Conservation (phyloP, 768 basidiomycete species). For the Amanita jacksonii region DNA sequence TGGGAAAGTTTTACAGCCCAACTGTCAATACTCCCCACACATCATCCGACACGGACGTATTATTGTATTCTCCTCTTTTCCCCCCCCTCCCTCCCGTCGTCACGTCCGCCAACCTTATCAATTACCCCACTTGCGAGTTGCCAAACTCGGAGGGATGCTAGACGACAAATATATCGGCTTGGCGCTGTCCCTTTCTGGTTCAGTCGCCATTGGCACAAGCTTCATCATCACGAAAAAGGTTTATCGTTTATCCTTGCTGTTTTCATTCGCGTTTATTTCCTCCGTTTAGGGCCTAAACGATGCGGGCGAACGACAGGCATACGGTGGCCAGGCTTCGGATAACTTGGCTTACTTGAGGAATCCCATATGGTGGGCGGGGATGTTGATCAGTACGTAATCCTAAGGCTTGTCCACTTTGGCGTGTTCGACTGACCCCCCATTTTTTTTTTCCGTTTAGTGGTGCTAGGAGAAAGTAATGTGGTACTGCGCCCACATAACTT, state of each 20-base stretch:
- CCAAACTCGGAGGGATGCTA: constrained; percentile 36
- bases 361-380: constrained; percentile 97
- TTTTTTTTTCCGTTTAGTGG: constrained; percentile 42
- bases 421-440: background rate
- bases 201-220: constrained; percentile 85
- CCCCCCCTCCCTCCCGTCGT: background rate
- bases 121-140: background rate
- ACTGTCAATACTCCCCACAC: too few relatives aligned
- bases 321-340: constrained; percentile 61
- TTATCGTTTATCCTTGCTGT: background rate
- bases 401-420: constrained; percentile 6
- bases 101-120: background rate
- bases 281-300: constrained; percentile 77
- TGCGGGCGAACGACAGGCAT: constrained; percentile 45
- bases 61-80: background rate
- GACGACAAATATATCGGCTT: constrained; percentile 97
- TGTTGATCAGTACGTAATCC: constrained; percentile 68
- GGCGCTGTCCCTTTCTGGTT: constrained; percentile 76
- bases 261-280: constrained; percentile 8
- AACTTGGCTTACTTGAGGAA: constrained; percentile 81
- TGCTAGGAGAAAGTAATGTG: constrained; percentile 77
- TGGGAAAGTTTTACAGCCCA: too few relatives aligned
- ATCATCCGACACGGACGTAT: too few relatives aligned
- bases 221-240: constrained; percentile 99
- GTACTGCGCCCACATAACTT: background rate